Evolutionary conservation across 805 yeast genomes (phyloP).

Genomic region (Cyberlindnera galapagoensis): DNA sequence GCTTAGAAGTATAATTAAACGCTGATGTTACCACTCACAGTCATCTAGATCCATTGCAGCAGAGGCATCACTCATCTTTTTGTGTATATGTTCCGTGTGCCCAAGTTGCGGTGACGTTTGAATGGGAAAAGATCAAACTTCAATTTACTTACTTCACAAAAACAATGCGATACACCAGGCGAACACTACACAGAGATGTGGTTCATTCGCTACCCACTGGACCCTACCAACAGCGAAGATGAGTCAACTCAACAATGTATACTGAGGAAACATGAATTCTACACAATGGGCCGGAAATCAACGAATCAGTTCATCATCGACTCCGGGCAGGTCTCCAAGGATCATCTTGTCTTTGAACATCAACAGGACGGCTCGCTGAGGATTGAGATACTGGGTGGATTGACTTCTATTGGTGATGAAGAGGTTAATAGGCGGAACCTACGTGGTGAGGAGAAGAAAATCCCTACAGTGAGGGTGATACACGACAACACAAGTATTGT

Average conservation of each 20-base stretch:
- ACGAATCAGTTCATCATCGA: slow-evolving; percentile 1
- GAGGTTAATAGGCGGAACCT: slow-evolving; percentile 1
- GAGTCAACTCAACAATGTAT: too few species aligned
- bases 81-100: too few species aligned
- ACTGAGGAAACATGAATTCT: neutral
- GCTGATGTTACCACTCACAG: slow-evolving; percentile 1
- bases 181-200: too few species aligned
- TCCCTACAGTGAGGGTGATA: neutral
- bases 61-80: slow-evolving; percentile 5
- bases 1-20: too few species aligned
- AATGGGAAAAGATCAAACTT: too few species aligned
- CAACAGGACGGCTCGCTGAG: neutral
- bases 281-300: slow-evolving; percentile 1
- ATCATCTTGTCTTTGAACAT: slow-evolving; percentile 1
- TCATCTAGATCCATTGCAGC: slow-evolving; percentile 4
- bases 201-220: too few species aligned
- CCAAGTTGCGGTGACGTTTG: too few species aligned
- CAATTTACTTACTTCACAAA: too few species aligned
- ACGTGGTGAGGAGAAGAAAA: neutral
- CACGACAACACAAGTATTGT: neutral
- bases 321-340: slow-evolving; percentile 2
- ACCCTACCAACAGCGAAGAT: too few species aligned
- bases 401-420: slow-evolving; percentile 1
- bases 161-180: too few species aligned
- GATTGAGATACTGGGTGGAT: slow-evolving; percentile 1